Base-by-base conservation (phyloP, 345 rosid genomes). In the Eutrema japonicum region DNA sequence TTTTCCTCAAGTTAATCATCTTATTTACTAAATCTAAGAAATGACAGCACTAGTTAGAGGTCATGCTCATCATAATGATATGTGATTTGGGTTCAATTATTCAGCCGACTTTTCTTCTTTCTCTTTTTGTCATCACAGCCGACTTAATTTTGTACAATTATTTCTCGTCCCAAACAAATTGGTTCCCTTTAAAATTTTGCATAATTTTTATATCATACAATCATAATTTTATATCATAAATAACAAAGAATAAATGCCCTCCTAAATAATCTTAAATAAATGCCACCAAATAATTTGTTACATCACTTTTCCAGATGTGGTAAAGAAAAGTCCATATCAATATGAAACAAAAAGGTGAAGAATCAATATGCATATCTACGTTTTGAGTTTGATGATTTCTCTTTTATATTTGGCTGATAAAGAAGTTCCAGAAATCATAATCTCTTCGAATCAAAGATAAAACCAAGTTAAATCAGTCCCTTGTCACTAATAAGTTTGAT, bases 201-300 rank as follows among this genome's bases (percentile, higher is more conserved):
- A 62, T 30, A 33, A 18, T 50, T 29, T 61, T 40, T 22, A 22
- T 22, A 22, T 22, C 26, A 22, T 22, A 22, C 26, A 1, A 1
- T 33, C n/a, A 62, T 30, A 33, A 18, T 50, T 29, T 71, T 40
- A 41, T 51, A 41, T 42, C 9, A 35, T 6, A 26, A 35, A 32
- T 51, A 52, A 42, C 37, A 18, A 41, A 52, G 7, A 27, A 35
- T 45, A 53, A 42, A 64, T 64, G 27, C 11, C 32, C 32, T 46
- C 50, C 29, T 73, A 55, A 54, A 64, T 64, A 64, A 46, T 50
- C 36, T 55, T 65, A 73, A 73, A 73, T 65, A 73, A 73, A 73
- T 65, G 51, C 66, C 76, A 73, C 49, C 57, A 64, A 45, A 46
- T 57, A 12, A 57, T 73, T 64, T 73, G 71, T 59, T 46, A 73